Conservation (phyloP, 345 rosid species). For the Jatropha curcas region DNA sequence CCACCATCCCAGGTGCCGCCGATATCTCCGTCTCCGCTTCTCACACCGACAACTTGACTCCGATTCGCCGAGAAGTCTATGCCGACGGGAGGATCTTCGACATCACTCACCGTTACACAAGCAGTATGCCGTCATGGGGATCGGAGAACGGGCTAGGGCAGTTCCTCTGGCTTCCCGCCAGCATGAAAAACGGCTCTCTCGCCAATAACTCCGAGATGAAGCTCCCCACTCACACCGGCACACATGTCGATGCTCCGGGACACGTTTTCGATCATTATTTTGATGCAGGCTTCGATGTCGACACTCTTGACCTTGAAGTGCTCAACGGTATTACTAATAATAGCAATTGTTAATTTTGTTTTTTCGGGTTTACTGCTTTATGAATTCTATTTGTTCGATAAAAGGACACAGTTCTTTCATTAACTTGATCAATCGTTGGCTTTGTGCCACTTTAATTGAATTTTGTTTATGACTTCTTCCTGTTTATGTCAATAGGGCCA, state of each 20-base stretch:
- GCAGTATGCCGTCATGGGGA: constrained; percentile 56
- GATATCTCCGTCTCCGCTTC: constrained; percentile 28
- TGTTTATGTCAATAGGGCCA: constrained; percentile 37
- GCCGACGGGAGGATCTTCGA: constrained; percentile 68
- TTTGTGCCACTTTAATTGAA: background rate
- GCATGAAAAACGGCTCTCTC: constrained; percentile 82
- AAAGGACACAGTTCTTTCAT: background rate
- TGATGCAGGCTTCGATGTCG: constrained; percentile 86
- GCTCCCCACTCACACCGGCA: constrained; percentile 76
- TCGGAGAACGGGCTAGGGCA: constrained; percentile 51
- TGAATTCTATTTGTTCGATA: background rate
- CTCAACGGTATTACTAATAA: constrained; percentile 46
- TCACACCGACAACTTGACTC: constrained; percentile 31
- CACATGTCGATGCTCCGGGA: constrained; percentile 91
- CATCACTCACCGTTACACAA: constrained; percentile 66
- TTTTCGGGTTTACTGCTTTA: background rate
- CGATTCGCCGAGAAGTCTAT: constrained; percentile 76
- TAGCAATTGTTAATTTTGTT: background rate
- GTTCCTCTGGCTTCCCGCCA: constrained; percentile 63
- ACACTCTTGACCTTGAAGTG: constrained; percentile 64
- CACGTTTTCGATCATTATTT: constrained; percentile 72
- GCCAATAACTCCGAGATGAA: constrained; percentile 78
- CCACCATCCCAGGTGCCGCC: constrained; percentile 37
- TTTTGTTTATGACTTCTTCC: background rate
- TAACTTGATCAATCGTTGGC: background rate